Evolutionary conservation across 768 basidiomycete species (phyloP).

Genomic region (Termitomyces sp.): DNA sequence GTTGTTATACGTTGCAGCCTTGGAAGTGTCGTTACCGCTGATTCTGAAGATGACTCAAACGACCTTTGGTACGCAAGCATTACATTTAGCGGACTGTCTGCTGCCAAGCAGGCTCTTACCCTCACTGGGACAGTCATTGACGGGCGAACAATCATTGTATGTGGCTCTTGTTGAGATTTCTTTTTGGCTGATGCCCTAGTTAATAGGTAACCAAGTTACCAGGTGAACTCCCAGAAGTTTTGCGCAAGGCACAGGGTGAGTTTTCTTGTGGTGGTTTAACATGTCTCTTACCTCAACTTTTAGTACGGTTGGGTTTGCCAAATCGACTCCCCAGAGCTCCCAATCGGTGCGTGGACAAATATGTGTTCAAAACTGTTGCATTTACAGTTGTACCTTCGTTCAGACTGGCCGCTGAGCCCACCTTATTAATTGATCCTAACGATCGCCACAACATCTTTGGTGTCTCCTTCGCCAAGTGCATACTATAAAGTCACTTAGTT

Average conservation of each 20-base stretch:
- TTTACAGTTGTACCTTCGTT: neutral
- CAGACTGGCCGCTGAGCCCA: slow-evolving; percentile 4
- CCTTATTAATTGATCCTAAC: neutral
- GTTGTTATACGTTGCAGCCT: slow-evolving; percentile 38
- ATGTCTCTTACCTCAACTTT: neutral
- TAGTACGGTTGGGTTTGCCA: slow-evolving; percentile 8
- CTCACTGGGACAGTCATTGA: slow-evolving; percentile 30
- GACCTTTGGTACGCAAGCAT: slow-evolving; percentile 47
- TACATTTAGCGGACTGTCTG: slow-evolving; percentile 30
- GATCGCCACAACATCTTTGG: slow-evolving; percentile 9
- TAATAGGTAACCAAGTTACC: slow-evolving; percentile 29
- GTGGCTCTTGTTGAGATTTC: slow-evolving; percentile 12
- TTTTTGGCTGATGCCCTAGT: neutral
- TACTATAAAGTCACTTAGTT: neutral
- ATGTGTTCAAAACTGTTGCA: neutral
- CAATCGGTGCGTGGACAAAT: neutral
- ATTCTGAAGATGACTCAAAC: slow-evolving; percentile 12
- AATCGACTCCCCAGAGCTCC: slow-evolving; percentile 1
- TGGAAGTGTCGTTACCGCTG: slow-evolving; percentile 28
- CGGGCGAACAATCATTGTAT: slow-evolving; percentile 35
- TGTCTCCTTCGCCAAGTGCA: slow-evolving; percentile 10
- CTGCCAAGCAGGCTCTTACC: slow-evolving; percentile 35
- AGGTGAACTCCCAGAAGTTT: slow-evolving; percentile 34
- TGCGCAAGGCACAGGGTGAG: slow-evolving; percentile 24
- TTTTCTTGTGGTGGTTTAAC: neutral